Evolutionary conservation across 768 basidiomycete genomes (phyloP).

Genomic region (Suillus ampliporus): DNA sequence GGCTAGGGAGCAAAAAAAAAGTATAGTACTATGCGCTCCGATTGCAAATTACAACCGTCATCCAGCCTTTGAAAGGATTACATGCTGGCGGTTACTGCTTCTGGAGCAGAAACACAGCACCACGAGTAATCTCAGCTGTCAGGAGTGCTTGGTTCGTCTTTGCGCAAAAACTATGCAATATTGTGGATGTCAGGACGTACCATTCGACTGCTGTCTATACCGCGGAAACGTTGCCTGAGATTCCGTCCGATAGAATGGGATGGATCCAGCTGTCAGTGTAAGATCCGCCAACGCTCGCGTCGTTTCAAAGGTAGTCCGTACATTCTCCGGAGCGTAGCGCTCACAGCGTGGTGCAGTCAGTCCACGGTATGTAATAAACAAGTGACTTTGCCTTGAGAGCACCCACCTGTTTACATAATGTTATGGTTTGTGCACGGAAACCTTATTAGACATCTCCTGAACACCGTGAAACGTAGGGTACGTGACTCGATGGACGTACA

Average conservation of each 20-base stretch:
- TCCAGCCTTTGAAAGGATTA: slow-evolving; percentile 8
- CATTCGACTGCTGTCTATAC: background rate
- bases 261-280: background rate
- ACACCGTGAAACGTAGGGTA: no score
- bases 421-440: no score
- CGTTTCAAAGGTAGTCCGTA: background rate
- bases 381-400: no score
- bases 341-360: background rate
- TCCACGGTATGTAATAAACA: no score
- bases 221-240: background rate
- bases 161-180: background rate
- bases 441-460: no score
- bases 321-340: background rate
- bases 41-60: slow-evolving; percentile 23
- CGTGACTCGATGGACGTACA: no score
- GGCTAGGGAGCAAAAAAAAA: background rate
- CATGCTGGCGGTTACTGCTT: slow-evolving; percentile 15
- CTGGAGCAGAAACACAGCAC: slow-evolving; percentile 16
- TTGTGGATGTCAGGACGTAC: background rate
- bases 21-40: slow-evolving; percentile 2
- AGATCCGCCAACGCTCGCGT: background rate
- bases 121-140: slow-evolving; percentile 11
- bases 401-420: no score
- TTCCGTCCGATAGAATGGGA: no score
- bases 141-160: slow-evolving; percentile 19